These are phyloP conservation scores for Yarrowia keelungensis DNA, from an alignment of 805 yeast species.

Conservation along the genomic window DNA sequence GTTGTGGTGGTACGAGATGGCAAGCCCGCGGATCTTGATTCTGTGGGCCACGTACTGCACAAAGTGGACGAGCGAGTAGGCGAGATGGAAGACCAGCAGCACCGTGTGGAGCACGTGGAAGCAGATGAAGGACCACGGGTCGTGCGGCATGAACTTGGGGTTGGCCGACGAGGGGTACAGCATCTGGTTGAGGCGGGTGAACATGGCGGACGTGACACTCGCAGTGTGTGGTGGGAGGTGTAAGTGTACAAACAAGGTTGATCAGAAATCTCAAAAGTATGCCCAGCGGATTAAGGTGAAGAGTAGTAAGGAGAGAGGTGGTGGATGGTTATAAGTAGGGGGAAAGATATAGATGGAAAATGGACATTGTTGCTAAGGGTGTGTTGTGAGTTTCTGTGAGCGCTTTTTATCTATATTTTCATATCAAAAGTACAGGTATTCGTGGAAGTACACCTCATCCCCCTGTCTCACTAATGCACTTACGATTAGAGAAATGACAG, in stretches of 20 bases:
- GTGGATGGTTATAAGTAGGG: background rate
- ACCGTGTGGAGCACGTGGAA: constrained; percentile 41
- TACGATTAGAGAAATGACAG: background rate
- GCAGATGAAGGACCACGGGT: constrained; percentile 22
- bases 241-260: constrained; percentile 29
- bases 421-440: no score
- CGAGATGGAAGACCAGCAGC: constrained; percentile 41
- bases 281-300: background rate
- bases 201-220: constrained; percentile 28
- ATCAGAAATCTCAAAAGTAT: constrained; percentile 23
- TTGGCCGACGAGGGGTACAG: constrained; percentile 38
- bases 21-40: constrained; percentile 39
- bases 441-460: no score
- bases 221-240: constrained; percentile 18
- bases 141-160: constrained; percentile 32
- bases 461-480: constrained; percentile 26
- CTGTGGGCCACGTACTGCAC: constrained; percentile 27
- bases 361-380: no score
- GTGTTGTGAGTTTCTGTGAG: no score
- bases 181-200: constrained; percentile 34
- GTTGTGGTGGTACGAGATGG: constrained; percentile 44
- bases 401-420: no score
- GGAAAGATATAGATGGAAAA: background rate
- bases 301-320: background rate
- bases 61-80: constrained; percentile 37